phyloP scores from a whole-genome alignment of 805 yeast species.

The Saccharomycopsis olivae region DNA sequence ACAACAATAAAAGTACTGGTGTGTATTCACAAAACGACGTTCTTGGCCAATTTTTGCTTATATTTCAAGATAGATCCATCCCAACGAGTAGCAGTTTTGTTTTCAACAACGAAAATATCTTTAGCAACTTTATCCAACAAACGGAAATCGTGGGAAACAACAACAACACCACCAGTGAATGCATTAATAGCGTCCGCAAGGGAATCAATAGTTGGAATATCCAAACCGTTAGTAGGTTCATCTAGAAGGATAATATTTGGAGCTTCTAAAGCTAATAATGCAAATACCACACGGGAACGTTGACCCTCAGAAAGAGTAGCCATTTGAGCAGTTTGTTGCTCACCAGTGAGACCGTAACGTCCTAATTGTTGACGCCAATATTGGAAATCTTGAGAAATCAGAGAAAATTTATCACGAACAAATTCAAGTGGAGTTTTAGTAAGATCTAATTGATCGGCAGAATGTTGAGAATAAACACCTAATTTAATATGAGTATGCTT shows the following conservation, averaged over 20 bases:
- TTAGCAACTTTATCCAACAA: constrained; percentile 93
- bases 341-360: constrained; percentile 97
- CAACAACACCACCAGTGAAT: constrained; percentile 96
- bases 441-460: constrained; percentile 95
- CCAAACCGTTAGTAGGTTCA: constrained; percentile 99
- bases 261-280: constrained; percentile 85
- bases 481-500: constrained; percentile 95
- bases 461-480: constrained; percentile 98
- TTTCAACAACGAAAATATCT: constrained; percentile 92
- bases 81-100: constrained; percentile 95
- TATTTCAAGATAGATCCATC: constrained; percentile 82
- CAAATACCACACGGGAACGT: constrained; percentile 97
- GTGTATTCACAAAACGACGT: constrained; percentile 72
- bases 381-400: constrained; percentile 94
- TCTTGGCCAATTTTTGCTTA: constrained; percentile 89
- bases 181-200: constrained; percentile 91
- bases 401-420: constrained; percentile 86
- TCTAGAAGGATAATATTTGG: constrained; percentile 93
- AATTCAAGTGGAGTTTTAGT: constrained; percentile 93
- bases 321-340: constrained; percentile 97
- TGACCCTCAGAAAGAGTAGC: constrained; percentile 98
- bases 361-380: constrained; percentile 98
- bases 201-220: constrained; percentile 96
- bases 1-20: too few species aligned
- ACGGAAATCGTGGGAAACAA: constrained; percentile 98